Conservation (phyloP, 1,284 basidiomycete species). For the Inonotus hispidus region DNA sequence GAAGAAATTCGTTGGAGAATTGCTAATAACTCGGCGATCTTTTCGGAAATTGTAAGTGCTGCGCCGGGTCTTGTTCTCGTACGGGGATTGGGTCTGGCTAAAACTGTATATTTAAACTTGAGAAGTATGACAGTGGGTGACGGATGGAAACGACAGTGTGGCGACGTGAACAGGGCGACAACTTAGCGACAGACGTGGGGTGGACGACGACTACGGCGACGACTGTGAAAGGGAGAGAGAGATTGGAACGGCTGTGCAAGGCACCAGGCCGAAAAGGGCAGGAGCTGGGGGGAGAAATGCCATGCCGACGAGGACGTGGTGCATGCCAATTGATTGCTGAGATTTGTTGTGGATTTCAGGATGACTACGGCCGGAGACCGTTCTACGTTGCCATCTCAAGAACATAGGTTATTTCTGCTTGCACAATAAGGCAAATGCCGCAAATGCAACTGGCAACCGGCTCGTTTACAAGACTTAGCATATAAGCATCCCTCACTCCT, state of each 20-base stretch:
- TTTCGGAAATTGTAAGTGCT: too few species aligned
- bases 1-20: not conserved
- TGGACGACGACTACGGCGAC: not conserved
- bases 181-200: not conserved
- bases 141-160: not conserved
- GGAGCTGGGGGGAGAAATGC: not conserved
- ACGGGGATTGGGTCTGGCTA: not conserved
- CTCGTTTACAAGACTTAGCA: slow-evolving; percentile 9
- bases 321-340: not conserved
- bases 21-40: not conserved
- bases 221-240: not conserved
- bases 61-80: not conserved
- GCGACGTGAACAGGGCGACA: not conserved
- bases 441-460: slow-evolving; percentile 19
- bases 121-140: not conserved
- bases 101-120: not conserved
- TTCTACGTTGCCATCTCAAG: slow-evolving; percentile 24
- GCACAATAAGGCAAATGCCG: slow-evolving; percentile 16
- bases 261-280: not conserved
- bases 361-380: slow-evolving; percentile 26
- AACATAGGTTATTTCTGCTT: slow-evolving; percentile 1
- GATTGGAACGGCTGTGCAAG: not conserved
- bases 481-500: slow-evolving; percentile 11
- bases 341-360: not conserved
- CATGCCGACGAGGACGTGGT: slow-evolving; percentile 20